Evolutionary conservation across 164 flowering plant species (phyloP).

Genomic region (Liquidambar formosana): DNA sequence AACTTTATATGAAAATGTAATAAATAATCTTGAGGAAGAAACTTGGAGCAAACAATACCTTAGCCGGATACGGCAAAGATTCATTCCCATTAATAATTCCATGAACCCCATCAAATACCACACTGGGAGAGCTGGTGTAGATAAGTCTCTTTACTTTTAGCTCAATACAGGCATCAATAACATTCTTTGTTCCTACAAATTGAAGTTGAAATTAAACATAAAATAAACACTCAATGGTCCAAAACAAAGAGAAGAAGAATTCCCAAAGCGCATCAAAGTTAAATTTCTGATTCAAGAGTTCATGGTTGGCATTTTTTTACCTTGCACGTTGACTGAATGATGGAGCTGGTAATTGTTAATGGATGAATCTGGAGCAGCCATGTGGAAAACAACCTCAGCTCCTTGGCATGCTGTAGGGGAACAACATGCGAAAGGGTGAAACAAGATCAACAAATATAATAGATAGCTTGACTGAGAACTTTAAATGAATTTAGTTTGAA

Average conservation of each 20-base stretch:
- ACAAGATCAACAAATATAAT: neutral
- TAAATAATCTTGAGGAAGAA: neutral
- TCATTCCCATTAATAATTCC: constrained; percentile 79
- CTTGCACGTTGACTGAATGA: constrained; percentile 88
- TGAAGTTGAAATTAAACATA: constrained; percentile 2
- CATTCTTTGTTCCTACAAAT: constrained; percentile 71
- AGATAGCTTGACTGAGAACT: neutral
- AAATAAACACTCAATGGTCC: constrained; percentile 5
- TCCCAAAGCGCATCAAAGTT: no score
- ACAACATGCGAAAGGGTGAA: neutral
- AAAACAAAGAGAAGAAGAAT: neutral
- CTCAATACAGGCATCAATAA: constrained; percentile 87
- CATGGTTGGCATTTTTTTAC: constrained; percentile 29
- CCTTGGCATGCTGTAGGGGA: constrained; percentile 65
- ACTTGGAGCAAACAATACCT: constrained; percentile 42
- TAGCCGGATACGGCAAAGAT: constrained; percentile 74
- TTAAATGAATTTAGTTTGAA: no score
- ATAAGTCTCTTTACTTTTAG: constrained; percentile 78
- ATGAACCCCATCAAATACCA: constrained; percentile 93
- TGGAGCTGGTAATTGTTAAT: constrained; percentile 85
- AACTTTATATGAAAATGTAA: neutral
- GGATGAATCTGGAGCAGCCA: constrained; percentile 99
- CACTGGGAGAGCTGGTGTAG: constrained; percentile 95
- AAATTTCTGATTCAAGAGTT: neutral
- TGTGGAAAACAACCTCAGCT: constrained; percentile 90